phyloP scores from a whole-genome alignment of 768 basidiomycete genomes.

The Polyporus arcularius region DNA sequence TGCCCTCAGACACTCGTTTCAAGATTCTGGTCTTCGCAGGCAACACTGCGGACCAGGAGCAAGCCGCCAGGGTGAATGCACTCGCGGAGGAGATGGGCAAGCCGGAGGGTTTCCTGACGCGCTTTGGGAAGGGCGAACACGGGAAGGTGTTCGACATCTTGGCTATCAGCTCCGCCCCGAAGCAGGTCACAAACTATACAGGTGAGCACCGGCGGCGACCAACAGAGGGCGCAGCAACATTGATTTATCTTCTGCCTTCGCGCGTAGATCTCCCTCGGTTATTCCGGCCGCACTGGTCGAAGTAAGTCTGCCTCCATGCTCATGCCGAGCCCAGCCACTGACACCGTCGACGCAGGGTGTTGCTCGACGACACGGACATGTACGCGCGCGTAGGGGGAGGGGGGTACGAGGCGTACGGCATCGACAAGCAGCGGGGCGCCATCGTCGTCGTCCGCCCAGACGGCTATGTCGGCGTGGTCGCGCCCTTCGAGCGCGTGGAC shows the following conservation, averaged over 20 bases:
- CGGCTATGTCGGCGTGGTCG: conserved; percentile 63
- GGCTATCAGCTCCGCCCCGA: conserved; percentile 15
- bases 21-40: conserved; percentile 51
- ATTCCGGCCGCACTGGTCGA: conserved; percentile 60
- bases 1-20: conserved; percentile 50
- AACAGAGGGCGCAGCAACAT: neutral
- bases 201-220: neutral
- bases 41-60: conserved; percentile 30
- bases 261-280: conserved; percentile 42
- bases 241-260: neutral
- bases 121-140: conserved; percentile 9
- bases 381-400: conserved; percentile 48
- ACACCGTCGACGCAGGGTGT: conserved; percentile 41
- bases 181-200: conserved; percentile 11
- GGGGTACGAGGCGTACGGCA: conserved; percentile 59
- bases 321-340: neutral
- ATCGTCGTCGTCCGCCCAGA: conserved; percentile 62
- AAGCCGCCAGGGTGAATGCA: conserved; percentile 16
- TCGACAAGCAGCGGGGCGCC: conserved; percentile 43
- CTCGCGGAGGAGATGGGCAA: conserved; percentile 22
- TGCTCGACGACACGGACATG: conserved; percentile 57
- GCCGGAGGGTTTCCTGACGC: conserved; percentile 22
- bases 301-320: conserved; percentile 36
- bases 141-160: conserved; percentile 17
- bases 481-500: conserved; percentile 44